Evolutionary conservation across 495 filamentous ascomycete genomes (phyloP).

Genomic region (Trichoderma orchidacearum): DNA sequence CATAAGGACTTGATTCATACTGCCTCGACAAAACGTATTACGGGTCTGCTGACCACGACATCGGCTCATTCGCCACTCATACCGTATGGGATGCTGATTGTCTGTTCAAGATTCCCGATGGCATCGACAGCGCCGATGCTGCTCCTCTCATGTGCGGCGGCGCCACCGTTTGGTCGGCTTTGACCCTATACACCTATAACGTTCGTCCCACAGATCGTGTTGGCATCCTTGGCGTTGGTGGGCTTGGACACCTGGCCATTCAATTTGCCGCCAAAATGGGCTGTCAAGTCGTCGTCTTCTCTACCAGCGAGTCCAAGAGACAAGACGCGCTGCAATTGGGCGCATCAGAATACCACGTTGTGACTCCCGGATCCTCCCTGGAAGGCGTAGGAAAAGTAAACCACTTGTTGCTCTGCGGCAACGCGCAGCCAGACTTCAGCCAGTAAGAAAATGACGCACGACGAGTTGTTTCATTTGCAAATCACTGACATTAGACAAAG

Average conservation of each 20-base stretch:
- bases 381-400: constrained; percentile 21
- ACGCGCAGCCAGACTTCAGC: constrained; percentile 26
- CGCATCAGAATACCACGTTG: constrained; percentile 33
- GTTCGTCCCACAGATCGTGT: constrained; percentile 36
- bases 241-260: constrained; percentile 50
- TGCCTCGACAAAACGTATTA: constrained; percentile 38
- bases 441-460: constrained; percentile 8
- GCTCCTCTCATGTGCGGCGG: constrained; percentile 44
- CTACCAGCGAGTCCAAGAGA: constrained; percentile 40
- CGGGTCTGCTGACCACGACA: constrained; percentile 33
- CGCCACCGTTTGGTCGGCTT: constrained; percentile 38
- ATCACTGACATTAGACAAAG: not conserved
- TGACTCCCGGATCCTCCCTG: constrained; percentile 24
- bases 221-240: constrained; percentile 49
- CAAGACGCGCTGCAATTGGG: constrained; percentile 41
- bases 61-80: constrained; percentile 40
- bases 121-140: constrained; percentile 30
- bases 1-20: constrained; percentile 38
- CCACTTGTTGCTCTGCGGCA: constrained; percentile 35
- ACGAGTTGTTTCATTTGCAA: not conserved
- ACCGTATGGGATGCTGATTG: constrained; percentile 41
- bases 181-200: constrained; percentile 32
- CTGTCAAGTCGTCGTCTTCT: constrained; percentile 48
- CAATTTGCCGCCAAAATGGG: constrained; percentile 51
- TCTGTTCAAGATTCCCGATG: constrained; percentile 40